These are phyloP conservation scores for Populus trichocarpa DNA, from an alignment of 441 rosid genomes.

Conservation along the genomic window DNA sequence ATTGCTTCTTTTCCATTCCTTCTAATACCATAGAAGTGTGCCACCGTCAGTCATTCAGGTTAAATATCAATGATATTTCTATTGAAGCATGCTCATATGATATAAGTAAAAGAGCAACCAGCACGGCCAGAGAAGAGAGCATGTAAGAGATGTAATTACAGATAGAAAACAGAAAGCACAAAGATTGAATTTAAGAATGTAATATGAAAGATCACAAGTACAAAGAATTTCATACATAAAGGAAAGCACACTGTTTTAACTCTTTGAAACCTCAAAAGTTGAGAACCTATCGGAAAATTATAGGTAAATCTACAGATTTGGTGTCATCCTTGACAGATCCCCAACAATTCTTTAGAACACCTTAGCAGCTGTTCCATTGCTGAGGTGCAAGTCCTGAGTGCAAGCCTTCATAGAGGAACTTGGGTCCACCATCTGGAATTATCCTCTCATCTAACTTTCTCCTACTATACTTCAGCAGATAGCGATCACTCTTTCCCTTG, in stretches of 20 bases:
- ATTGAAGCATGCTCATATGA: not conserved
- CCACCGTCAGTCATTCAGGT: not conserved
- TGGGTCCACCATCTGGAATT: conserved; percentile 9
- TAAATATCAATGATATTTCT: not conserved
- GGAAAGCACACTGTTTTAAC: not conserved
- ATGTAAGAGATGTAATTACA: not conserved
- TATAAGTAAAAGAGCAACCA: not conserved
- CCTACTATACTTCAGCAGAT: conserved; percentile 34
- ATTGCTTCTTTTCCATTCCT: not conserved
- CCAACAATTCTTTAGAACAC: conserved; percentile 14
- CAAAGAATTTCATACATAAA: not conserved
- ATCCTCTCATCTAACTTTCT: conserved; percentile 17
- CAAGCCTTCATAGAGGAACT: conserved; percentile 17
- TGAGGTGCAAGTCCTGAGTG: conserved; percentile 4
- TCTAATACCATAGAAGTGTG: not conserved
- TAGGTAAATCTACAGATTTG: not conserved
- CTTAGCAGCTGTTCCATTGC: conserved; percentile 14
- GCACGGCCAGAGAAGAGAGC: not conserved
- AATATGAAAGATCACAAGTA: not conserved
- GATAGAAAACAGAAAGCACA: not conserved
- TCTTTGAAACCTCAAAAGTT: not conserved
- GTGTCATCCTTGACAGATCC: not conserved
- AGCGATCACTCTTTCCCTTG: conserved; percentile 27
- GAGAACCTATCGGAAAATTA: not conserved
- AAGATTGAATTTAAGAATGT: not conserved